A percentile compares a stretch with the other conserved stretches of the same genome.
Evolutionary conservation across 768 basidiomycete species (phyloP).

Genomic region (Rhodosporidiobolus odoratus): DNA sequence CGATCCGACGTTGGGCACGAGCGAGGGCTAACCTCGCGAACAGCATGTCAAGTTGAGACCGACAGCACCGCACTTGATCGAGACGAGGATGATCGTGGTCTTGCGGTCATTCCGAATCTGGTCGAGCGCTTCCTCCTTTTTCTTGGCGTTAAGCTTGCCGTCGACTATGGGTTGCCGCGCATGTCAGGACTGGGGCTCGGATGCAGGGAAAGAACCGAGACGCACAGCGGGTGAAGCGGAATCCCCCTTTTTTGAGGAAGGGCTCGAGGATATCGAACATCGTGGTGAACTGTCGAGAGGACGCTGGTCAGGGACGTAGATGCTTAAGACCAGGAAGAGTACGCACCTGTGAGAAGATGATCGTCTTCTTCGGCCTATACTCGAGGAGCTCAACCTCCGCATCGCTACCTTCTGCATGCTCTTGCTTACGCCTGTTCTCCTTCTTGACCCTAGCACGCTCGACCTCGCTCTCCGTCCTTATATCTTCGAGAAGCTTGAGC

Average conservation of each 20-base stretch:
- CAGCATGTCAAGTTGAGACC: constrained; percentile 86
- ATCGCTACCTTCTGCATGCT: constrained; percentile 51
- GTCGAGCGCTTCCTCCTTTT: constrained; percentile 69
- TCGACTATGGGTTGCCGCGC: constrained; percentile 60
- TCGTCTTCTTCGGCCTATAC: constrained; percentile 68
- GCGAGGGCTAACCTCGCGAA: constrained; percentile 62
- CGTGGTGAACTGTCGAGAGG: constrained; percentile 54
- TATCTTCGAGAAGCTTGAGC: constrained; percentile 62
- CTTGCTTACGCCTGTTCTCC: constrained; percentile 28
- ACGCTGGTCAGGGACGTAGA: neutral
- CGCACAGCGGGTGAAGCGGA: constrained; percentile 82
- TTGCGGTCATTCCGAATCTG: constrained; percentile 61
- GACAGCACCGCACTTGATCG: constrained; percentile 41
- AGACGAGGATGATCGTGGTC: constrained; percentile 73
- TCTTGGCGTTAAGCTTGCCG: constrained; percentile 70
- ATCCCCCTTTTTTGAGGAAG: constrained; percentile 63
- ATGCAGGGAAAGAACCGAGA: constrained; percentile 30
- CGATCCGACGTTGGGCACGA: no score
- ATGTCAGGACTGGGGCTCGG: neutral
- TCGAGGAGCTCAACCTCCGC: constrained; percentile 53
- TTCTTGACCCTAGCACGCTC: constrained; percentile 42
- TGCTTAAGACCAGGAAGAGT: neutral
- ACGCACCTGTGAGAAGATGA: constrained; percentile 70
- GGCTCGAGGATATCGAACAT: constrained; percentile 78
- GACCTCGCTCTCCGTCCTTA: constrained; percentile 55